A percentile compares a stretch with the other conserved stretches of the same genome.
phyloP scores from a whole-genome alignment of 495 filamentous ascomycete genomes.

The Friedmanniomyces endolithicus region DNA sequence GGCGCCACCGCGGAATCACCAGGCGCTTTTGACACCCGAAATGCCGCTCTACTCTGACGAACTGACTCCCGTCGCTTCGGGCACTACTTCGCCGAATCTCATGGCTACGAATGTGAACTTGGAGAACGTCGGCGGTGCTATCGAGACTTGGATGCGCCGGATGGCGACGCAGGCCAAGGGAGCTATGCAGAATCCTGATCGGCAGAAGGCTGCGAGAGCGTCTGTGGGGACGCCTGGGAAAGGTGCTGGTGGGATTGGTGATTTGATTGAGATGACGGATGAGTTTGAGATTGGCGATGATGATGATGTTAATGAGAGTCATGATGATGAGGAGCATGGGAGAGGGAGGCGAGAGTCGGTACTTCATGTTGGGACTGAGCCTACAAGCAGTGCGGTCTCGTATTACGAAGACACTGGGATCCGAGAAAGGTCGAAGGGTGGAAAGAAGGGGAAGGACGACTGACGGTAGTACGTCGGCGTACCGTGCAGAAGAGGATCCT shows the following conservation, averaged over 20 bases:
- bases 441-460: conserved; percentile 19
- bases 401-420: conserved; percentile 17
- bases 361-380: background rate
- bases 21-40: conserved; percentile 21
- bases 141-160: conserved; percentile 81
- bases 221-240: conserved; percentile 11
- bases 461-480: conserved; percentile 1
- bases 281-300: conserved; percentile 34
- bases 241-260: conserved; percentile 38
- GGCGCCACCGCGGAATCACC: conserved; percentile 35
- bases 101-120: conserved; percentile 34
- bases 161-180: conserved; percentile 48
- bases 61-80: conserved; percentile 25
- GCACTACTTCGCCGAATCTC: conserved; percentile 16
- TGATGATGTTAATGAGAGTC: conserved; percentile 9
- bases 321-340: conserved; percentile 6
- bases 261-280: conserved; percentile 79
- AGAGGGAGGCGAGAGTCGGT: conserved; percentile 12
- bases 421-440: conserved; percentile 5
- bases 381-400: conserved; percentile 2
- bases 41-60: conserved; percentile 23
- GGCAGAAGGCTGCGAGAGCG: conserved; percentile 23
- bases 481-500: too few species aligned
- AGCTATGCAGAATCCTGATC: conserved; percentile 34
- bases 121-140: conserved; percentile 69